Conservation (phyloP, 345 rosid genomes). For the Hypericum androsaemum region DNA sequence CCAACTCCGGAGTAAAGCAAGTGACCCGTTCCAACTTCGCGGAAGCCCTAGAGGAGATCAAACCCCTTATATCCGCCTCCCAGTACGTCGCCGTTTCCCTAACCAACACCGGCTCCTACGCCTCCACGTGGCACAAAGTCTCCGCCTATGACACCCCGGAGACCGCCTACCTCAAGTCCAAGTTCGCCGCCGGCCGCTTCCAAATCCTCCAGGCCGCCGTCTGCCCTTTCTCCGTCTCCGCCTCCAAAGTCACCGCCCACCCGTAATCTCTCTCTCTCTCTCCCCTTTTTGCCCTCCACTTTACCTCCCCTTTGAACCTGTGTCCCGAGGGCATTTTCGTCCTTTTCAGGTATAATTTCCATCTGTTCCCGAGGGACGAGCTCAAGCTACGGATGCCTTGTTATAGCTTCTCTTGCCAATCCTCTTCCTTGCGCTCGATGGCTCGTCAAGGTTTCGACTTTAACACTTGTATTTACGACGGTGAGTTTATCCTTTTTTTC, state of each 20-base stretch:
- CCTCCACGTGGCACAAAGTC: slow-evolving; percentile 76
- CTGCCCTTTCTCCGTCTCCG: slow-evolving; percentile 57
- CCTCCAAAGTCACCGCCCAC: slow-evolving; percentile 42
- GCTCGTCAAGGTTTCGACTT: slow-evolving; percentile 80
- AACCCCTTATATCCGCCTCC: slow-evolving; percentile 41
- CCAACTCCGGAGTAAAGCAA: slow-evolving; percentile 49
- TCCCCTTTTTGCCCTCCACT: not conserved
- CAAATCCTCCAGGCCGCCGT: slow-evolving; percentile 73
- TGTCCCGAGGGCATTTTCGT: not conserved
- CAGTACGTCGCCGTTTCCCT: slow-evolving; percentile 67
- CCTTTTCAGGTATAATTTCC: slow-evolving; percentile 62
- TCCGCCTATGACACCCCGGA: slow-evolving; percentile 58
- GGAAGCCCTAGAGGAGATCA: slow-evolving; percentile 38
- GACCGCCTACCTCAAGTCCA: slow-evolving; percentile 64
- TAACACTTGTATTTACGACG: slow-evolving; percentile 75
- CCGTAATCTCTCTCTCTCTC: slow-evolving; percentile 34
- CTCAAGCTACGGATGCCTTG: slow-evolving; percentile 64
- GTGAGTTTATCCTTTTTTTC: slow-evolving; percentile 19
- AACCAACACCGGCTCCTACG: slow-evolving; percentile 57
- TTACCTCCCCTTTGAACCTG: not conserved
- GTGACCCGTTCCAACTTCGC: slow-evolving; percentile 57
- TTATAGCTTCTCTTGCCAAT: slow-evolving; percentile 76
- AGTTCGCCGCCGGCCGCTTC: slow-evolving; percentile 56
- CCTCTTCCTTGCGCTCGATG: slow-evolving; percentile 60
- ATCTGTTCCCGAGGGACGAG: slow-evolving; percentile 85